phyloP scores from a whole-genome alignment of 1,284 basidiomycete genomes.

The Ganoderma lingzhi region DNA sequence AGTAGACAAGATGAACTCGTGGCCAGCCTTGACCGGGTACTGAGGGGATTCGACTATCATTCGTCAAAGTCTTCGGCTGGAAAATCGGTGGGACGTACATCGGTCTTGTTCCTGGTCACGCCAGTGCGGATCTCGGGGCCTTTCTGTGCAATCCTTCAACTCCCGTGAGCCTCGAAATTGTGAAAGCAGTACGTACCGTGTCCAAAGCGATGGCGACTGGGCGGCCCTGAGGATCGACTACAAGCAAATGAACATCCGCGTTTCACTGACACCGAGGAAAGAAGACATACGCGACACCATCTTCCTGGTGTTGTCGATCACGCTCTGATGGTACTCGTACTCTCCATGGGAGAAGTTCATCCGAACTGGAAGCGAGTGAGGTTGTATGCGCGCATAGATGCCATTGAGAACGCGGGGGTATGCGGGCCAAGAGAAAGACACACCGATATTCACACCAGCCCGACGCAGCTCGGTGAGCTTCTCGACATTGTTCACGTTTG shows the following conservation, averaged over 20 bases:
- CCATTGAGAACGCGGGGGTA: slow-evolving; percentile 8
- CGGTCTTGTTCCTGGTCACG: slow-evolving; percentile 86
- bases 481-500: slow-evolving; percentile 91
- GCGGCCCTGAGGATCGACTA: slow-evolving; percentile 72
- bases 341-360: slow-evolving; percentile 99
- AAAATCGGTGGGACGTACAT: slow-evolving; percentile 63
- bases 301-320: slow-evolving; percentile 94
- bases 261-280: background rate
- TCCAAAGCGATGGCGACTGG: slow-evolving; percentile 98
- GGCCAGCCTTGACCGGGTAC: slow-evolving; percentile 89
- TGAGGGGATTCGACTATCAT: slow-evolving; percentile 40
- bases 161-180: background rate
- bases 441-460: slow-evolving; percentile 97
- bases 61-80: background rate
- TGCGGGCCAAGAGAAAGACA: slow-evolving; percentile 29
- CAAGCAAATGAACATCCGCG: slow-evolving; percentile 6
- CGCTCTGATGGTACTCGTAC: slow-evolving; percentile 97
- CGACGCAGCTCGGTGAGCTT: slow-evolving; percentile 83
- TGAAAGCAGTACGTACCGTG: slow-evolving; percentile 65
- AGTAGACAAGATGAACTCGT: slow-evolving; percentile 93
- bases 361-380: slow-evolving; percentile 69
- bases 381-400: slow-evolving; percentile 3
- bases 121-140: slow-evolving; percentile 99
- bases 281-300: slow-evolving; percentile 72
- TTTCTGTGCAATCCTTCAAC: slow-evolving; percentile 66